Base-by-base conservation (phyloP, 768 basidiomycete genomes). In the Boletus bicolor region DNA sequence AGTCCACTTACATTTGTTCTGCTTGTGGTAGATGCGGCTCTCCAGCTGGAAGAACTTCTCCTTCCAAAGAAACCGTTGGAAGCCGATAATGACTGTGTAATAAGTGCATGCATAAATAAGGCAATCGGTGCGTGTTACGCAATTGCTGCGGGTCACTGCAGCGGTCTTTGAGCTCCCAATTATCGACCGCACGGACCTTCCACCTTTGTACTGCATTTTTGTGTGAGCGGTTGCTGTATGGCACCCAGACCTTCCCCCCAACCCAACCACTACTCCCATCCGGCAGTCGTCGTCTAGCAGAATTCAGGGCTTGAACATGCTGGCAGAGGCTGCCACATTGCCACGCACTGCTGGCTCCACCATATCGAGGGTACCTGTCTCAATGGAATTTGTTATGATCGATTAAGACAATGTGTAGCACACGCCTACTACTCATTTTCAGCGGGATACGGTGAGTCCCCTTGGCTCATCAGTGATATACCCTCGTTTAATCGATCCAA, bases 21-120 rank as follows among this genome's bases (percentile, higher is more conserved):
- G 34, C 19, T 28, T 32, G 30, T 19, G 38, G 44, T 41, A 41
- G 36, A 30, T 38, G 19, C 21, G 21, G 21, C 21, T 24, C 21
- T 24, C 21, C 45, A 26, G 28, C 21, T 26, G 7, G 36, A 42
- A 5, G n/a, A 35, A 15, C 7, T n/a, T 39, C 3, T 17, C 41
- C 45, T 12, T 10, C 44, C 7, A 26, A 53, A 54, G 38, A 55
- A 54, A 15, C 30, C 19, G 14, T 34, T 46, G 37, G 51, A 24
- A 2, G 34, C 44, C n/a, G 39, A 44, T 34, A 26, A 38, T 24
- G 32, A 19, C 21, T 5, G 39, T n/a, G 44, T 49, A 7, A 28
- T 45, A 30, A 39, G 15, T 52, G 46, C 44, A 54, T 52, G 46
- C 44, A 54, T 49, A 41, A 48, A 50, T 38, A 44, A 39, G 54